Percentiles rank a stretch among this genome's conserved stretches.
Conservation (phyloP, 2,329 filamentous ascomycete genomes). For the Colletotrichum ledebouriae region DNA sequence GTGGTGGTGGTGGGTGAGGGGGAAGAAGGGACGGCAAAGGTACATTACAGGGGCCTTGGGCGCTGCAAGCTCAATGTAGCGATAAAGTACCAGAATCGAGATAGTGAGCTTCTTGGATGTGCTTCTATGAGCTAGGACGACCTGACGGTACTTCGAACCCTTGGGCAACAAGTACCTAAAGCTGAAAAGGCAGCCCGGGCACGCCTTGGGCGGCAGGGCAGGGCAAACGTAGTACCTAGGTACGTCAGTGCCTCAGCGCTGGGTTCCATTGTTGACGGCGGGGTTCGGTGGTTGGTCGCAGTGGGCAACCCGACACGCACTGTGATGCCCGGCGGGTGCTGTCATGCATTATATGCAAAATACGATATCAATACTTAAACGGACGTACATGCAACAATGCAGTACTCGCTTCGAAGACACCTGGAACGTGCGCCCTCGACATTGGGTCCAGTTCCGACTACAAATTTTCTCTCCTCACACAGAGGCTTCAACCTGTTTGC, state of each 20-base stretch:
- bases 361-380: too few relatives aligned
- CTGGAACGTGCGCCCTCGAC: not conserved
- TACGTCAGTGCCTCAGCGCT: not conserved
- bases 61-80: too few relatives aligned
- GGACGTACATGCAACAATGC: too few relatives aligned
- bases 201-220: conserved; percentile 13
- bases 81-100: too few relatives aligned
- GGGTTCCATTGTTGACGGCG: conserved; percentile 3
- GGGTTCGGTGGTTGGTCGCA: conserved; percentile 10
- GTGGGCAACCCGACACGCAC: conserved; percentile 10
- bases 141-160: not conserved
- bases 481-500: accelerated
- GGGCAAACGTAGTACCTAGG: too few relatives aligned
- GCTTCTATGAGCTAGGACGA: not conserved
- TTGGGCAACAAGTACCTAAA: not conserved
- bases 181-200: not conserved
- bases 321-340: not conserved
- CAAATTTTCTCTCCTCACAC: conserved; percentile 3
- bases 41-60: not conserved
- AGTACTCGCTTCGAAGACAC: not conserved
- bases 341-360: conserved; percentile 12
- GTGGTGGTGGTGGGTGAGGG: conserved; percentile 15
- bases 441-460: not conserved
- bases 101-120: too few relatives aligned
- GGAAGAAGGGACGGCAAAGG: conserved; percentile 6